These are phyloP conservation scores for Powellomyces hirtus DNA, from an alignment of 192 early-diverging fungal genomes.

Conservation along the genomic window DNA sequence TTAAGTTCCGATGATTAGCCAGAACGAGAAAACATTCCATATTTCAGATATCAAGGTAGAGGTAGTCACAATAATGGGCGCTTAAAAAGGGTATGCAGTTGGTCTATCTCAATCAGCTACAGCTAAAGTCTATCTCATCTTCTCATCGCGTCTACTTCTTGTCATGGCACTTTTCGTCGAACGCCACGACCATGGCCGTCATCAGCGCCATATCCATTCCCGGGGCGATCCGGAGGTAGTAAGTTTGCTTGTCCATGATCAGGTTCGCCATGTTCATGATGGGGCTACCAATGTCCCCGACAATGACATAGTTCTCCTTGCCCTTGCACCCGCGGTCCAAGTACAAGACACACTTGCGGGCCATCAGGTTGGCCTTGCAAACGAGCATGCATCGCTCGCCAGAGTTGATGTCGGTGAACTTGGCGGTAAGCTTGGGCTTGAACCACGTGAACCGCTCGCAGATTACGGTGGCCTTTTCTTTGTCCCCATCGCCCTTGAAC, in stretches of 20 bases:
- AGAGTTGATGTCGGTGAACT: not conserved
- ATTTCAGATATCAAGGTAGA: too few relatives aligned
- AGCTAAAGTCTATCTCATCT: too few relatives aligned
- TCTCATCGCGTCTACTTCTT: not conserved
- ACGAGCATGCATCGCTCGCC: not conserved
- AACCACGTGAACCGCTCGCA: not conserved
- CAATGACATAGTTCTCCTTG: not conserved
- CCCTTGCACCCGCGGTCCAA: not conserved
- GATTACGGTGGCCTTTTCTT: not conserved
- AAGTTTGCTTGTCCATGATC: not conserved
- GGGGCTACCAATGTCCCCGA: not conserved
- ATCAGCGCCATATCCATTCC: not conserved
- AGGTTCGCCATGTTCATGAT: not conserved
- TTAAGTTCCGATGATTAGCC: too few relatives aligned
- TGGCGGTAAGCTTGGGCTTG: not conserved
- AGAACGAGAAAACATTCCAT: too few relatives aligned
- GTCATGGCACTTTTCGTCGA: slow-evolving; percentile 1
- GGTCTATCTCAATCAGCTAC: too few relatives aligned
- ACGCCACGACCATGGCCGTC: slow-evolving; percentile 5
- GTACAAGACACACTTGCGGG: not conserved
- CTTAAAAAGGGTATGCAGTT: too few relatives aligned
- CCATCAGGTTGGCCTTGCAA: not conserved
- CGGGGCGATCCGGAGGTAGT: not conserved
- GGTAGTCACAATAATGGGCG: too few relatives aligned
- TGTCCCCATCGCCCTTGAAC: not conserved